Conservation (phyloP, 2,329 filamentous ascomycete species). For the Pseudogymnoascus sp. region DNA sequence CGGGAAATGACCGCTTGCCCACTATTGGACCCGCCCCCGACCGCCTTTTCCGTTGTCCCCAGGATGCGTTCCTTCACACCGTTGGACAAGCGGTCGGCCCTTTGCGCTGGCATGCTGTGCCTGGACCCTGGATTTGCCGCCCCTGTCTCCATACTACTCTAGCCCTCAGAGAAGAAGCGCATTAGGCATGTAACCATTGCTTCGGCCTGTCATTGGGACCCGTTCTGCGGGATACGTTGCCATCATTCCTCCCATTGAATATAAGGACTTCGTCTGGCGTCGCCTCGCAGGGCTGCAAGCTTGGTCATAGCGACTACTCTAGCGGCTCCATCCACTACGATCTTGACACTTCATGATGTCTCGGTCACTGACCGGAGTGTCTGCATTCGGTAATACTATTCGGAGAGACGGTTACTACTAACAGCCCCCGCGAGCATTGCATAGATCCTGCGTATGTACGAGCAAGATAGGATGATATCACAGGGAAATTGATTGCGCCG, state of each 20-base stretch:
- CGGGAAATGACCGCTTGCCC: slow-evolving; percentile 4
- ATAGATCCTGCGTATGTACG: neutral
- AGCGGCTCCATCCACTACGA: slow-evolving; percentile 5
- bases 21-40: slow-evolving; percentile 7
- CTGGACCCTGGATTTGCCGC: slow-evolving; percentile 2
- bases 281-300: neutral
- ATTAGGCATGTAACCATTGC: neutral
- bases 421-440: neutral
- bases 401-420: neutral
- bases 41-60: slow-evolving; percentile 2
- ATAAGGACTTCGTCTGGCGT: neutral
- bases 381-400: neutral
- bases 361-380: neutral
- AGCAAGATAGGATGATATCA: neutral
- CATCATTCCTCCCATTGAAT: neutral
- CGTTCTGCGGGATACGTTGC: slow-evolving; percentile 3
- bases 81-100: neutral
- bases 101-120: neutral
- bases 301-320: slow-evolving; percentile 3
- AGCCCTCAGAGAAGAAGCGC: neutral
- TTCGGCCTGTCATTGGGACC: neutral
- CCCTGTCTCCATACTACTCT: neutral
- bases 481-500: neutral
- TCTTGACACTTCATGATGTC: neutral
- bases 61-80: slow-evolving; percentile 8